Conservation (phyloP, 441 rosid species). For the Populus hybrid region DNA sequence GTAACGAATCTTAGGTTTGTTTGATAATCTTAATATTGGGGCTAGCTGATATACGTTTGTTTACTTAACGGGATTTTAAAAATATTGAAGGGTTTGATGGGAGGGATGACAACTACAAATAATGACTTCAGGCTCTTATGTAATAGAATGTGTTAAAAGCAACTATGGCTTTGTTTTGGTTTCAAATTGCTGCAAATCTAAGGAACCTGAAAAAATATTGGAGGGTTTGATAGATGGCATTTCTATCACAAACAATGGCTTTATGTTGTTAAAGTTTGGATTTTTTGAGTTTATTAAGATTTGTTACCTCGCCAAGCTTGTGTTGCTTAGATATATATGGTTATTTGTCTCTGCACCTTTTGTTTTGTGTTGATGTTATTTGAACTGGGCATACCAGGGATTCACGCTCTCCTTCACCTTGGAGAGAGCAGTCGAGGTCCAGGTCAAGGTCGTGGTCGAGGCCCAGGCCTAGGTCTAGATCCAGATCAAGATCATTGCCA, state of each 20-base stretch:
- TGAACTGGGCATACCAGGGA: slow-evolving; percentile 37
- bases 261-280: background rate
- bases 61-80: background rate
- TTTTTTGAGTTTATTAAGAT: background rate
- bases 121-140: background rate
- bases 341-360: background rate
- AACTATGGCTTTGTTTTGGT: background rate
- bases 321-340: background rate
- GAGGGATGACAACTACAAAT: background rate
- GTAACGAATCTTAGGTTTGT: background rate
- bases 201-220: background rate
- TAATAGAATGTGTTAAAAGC: background rate
- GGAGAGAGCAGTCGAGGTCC: slow-evolving; percentile 55
- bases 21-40: background rate
- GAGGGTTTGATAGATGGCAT: background rate
- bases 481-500: slow-evolving; percentile 44
- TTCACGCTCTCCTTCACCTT: slow-evolving; percentile 71
- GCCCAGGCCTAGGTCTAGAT: slow-evolving; percentile 45
- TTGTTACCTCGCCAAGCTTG: background rate
- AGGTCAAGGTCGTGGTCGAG: slow-evolving; percentile 49
- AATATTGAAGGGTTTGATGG: background rate
- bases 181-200: background rate
- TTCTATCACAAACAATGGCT: background rate
- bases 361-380: background rate
- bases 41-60: background rate